Base-by-base conservation (phyloP, 495 filamentous ascomycete genomes). In the Opeltia flavorubescens region DNA sequence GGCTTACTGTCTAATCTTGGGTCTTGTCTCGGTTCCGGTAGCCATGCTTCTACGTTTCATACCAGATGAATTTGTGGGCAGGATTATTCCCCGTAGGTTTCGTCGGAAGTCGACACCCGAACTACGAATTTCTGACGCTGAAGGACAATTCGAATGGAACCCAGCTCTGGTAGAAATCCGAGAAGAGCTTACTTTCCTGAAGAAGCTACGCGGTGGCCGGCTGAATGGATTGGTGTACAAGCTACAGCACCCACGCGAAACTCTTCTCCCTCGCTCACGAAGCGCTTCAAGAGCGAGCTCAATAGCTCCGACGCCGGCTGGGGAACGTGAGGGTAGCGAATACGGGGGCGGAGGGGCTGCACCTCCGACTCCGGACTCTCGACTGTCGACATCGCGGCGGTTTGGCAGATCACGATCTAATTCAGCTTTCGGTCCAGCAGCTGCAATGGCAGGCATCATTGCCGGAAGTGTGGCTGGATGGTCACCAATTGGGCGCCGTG, bases 381-480 rank as follows among this genome's bases (percentile, higher is more conserved):
- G 82, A 21, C 48, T 40, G 25, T 53, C 55, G 9, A 46, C 48
- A 4, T 78, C 73, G 25, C 75, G 84, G 24, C 73, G 71, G 44
- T 81, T 77, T 51, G 78, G 73, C 27, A 77, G 88, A 47, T 94
- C 88, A 28, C 78, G 88, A 17, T 93, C 86, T 4, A 94, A 88
- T 63, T 93, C 86, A 0, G 78, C 83, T 2, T 75, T 94, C 40
- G 86, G 84, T 8, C 84, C 85, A 2, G 83, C 86, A 4, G 79
- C 84, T 26, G 49, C 49, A 12, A 83, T 84, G 85, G 81, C 87
- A 21, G 88, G 88, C 50, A 77, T 95, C 41, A 79, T 95, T 47
- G 88, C 87, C 29, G 86, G 85, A 43, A 83, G 81, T 62, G 79
- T 95, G 41, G 86, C 77, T 28, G 86, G 85, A 34, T 94, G 85